phyloP scores from a whole-genome alignment of 163 green algal species.

The Chloromonas sp. region DNA sequence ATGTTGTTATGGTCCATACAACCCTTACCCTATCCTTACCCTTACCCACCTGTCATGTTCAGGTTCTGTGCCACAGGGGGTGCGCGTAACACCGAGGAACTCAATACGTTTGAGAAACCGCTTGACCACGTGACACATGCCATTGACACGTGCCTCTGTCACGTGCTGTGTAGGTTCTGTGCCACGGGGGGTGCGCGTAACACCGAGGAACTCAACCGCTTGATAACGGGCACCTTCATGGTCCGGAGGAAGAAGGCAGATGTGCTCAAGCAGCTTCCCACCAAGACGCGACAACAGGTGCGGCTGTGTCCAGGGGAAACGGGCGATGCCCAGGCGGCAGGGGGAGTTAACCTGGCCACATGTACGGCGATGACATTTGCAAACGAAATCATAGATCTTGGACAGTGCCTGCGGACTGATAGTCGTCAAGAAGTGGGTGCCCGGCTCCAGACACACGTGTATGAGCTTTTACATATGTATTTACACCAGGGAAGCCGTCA shows the following conservation, averaged over 20 bases:
- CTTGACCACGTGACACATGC: no score
- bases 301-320: neutral
- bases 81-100: slow-evolving; percentile 60
- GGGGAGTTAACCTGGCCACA: no score
- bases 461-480: no score
- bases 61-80: slow-evolving; percentile 23
- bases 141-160: no score
- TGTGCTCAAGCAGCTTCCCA: slow-evolving; percentile 85
- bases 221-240: slow-evolving; percentile 85
- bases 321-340: no score
- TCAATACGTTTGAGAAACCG: slow-evolving; percentile 41
- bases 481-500: no score
- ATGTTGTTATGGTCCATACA: no score
- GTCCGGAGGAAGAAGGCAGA: slow-evolving; percentile 87
- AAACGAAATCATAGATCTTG: neutral
- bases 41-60: neutral
- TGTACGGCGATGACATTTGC: no score
- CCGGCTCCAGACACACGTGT: no score
- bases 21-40: no score
- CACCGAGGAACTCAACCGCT: slow-evolving; percentile 74
- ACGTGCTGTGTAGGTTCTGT: slow-evolving; percentile 11
- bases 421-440: no score
- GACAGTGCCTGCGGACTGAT: neutral
- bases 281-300: slow-evolving; percentile 87
- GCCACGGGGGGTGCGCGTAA: slow-evolving; percentile 31